A percentile compares a stretch with the other conserved stretches of the same genome.
phyloP scores from a whole-genome alignment of 192 early-diverging fungal genomes.

The Umbelopsis sp. region DNA sequence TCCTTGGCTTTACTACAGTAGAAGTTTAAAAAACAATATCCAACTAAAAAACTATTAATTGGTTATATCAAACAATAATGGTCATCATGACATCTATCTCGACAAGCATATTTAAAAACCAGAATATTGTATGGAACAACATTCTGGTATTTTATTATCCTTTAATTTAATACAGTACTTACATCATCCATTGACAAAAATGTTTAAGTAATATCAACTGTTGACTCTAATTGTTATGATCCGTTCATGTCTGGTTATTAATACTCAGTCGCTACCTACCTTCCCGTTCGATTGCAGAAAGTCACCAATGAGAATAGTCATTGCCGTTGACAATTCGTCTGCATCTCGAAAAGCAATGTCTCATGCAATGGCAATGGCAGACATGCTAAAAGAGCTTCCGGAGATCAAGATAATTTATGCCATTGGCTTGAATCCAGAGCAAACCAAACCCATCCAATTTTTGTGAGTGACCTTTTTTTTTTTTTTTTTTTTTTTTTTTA shows the following conservation, averaged over 20 bases:
- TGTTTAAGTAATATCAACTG: neutral
- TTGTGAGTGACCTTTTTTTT: neutral
- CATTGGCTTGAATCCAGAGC: neutral
- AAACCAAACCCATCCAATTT: neutral
- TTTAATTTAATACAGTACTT: too few species aligned
- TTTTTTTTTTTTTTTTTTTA: too few species aligned
- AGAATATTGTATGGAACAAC: too few species aligned
- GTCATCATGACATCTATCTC: too few species aligned
- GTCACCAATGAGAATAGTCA: neutral
- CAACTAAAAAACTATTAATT: too few species aligned
- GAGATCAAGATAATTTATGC: neutral
- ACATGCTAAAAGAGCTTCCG: neutral
- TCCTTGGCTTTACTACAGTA: too few species aligned
- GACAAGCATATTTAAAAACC: too few species aligned
- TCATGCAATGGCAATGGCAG: neutral
- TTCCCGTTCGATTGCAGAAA: neutral
- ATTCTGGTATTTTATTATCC: too few species aligned
- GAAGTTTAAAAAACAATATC: too few species aligned
- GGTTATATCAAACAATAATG: too few species aligned
- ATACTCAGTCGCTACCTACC: neutral
- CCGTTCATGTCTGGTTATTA: too few species aligned
- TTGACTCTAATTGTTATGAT: too few species aligned
- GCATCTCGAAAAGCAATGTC: neutral
- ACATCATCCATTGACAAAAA: neutral
- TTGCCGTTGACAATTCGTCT: slow-evolving; percentile 6